Evolutionary conservation across 768 basidiomycete species (phyloP), one percentile per base, ranked within the genome.

Genomic region (Leccinellum luteum): DNA sequence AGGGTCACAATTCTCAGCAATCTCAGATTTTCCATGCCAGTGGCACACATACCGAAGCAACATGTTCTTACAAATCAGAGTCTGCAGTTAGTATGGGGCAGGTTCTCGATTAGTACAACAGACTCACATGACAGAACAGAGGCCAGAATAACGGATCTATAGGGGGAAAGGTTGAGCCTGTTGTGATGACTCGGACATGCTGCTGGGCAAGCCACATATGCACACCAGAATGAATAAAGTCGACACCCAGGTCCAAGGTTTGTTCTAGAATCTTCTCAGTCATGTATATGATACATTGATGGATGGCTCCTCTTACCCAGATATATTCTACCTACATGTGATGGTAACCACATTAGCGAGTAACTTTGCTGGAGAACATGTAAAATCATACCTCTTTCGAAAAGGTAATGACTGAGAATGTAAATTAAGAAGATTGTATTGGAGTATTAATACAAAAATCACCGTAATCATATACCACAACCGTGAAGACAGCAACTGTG

Each of bases 251-350:
- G 55, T 31, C 50, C 55, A 56, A 6, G 28, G 55, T 10, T 28
- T 48, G 6, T 17, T 28, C 27, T 48, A 27, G 27, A 17, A 27
- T 48, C 0, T 19, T 25, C 25, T 48, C 17, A 48, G 47, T n/a
- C n/a, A n/a, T 6, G 17, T 17, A n/a, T 9, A 25, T 32, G 25
- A 27, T 41, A 51, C 6, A 25, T 43, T 15, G n/a, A 9, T 5
- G 6, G 7, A 28, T 12, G 19, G 13, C 8, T 30, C 6, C 9
- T 12, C 53, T 23, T 32, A 59, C 58, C 58, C 58, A 59, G 15
- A 59, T 47, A 19, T 59, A 47, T n/a, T 59, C 49, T 21, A 59
- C 15, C 58, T 59, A 41, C 9, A 41, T n/a, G 31, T 31, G 31
- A 31, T 41, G n/a, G n/a, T n/a, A 5, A 41, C 7, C 38, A 41